phyloP scores from a whole-genome alignment of 1,284 basidiomycete genomes.

The Cystobasidium sp. region DNA sequence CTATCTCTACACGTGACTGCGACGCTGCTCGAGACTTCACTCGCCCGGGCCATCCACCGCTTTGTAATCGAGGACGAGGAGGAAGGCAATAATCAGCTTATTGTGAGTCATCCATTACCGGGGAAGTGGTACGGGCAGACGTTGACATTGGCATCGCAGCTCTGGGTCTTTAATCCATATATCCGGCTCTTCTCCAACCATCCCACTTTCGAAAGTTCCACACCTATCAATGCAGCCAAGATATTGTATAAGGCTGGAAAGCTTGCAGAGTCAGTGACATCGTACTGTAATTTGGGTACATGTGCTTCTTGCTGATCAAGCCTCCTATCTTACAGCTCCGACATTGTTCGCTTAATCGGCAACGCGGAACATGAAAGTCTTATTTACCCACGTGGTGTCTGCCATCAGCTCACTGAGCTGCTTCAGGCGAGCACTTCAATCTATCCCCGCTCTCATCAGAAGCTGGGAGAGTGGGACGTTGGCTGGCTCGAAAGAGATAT shows the following conservation, averaged over 20 bases:
- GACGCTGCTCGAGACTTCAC: constrained; percentile 83
- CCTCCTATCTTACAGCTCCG: constrained; percentile 57
- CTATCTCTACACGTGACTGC: constrained; percentile 57
- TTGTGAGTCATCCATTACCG: constrained; percentile 62
- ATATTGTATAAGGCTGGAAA: constrained; percentile 61
- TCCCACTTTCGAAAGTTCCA: constrained; percentile 71
- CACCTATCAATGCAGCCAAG: constrained; percentile 65
- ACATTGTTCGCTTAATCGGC: constrained; percentile 70
- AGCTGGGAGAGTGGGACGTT: constrained; percentile 75
- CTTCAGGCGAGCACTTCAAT: constrained; percentile 72
- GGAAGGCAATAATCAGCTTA: constrained; percentile 72
- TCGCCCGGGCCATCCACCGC: constrained; percentile 85
- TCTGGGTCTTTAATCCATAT: constrained; percentile 88
- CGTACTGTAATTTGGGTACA: neutral
- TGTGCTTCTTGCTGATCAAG: neutral
- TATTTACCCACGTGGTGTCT: constrained; percentile 73
- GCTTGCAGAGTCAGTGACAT: constrained; percentile 64
- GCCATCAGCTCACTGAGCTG: constrained; percentile 67
- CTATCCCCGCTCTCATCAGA: constrained; percentile 72
- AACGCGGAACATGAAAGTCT: constrained; percentile 82
- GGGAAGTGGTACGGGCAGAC: neutral
- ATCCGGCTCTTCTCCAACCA: constrained; percentile 73
- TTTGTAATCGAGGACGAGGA: constrained; percentile 84
- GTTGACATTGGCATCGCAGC: constrained; percentile 55
- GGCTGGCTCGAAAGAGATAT: constrained; percentile 65